Evolutionary conservation across 2,329 filamentous ascomycete species (phyloP).

Genomic region (Corynespora cassiicola): DNA sequence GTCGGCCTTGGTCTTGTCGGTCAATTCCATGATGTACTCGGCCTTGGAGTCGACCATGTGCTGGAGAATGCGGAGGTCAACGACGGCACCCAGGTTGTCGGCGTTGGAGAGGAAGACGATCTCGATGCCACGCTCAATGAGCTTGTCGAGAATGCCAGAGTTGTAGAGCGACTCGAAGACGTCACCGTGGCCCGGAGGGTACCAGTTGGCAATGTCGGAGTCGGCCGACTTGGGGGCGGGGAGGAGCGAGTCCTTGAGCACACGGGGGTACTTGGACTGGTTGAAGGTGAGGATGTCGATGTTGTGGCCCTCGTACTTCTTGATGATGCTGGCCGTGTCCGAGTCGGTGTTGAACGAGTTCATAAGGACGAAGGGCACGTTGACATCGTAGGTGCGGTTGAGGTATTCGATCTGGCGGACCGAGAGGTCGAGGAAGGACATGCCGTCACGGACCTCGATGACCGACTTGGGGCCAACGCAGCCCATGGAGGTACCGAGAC

Average conservation of each 20-base stretch:
- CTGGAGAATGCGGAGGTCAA: conserved; percentile 96
- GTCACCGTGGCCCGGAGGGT: conserved; percentile 98
- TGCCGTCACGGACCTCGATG: conserved; percentile 98
- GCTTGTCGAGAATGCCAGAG: conserved; percentile 96
- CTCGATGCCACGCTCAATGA: conserved; percentile 93
- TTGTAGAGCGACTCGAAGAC: conserved; percentile 99
- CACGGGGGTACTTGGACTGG: conserved; percentile 97
- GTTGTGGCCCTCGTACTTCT: conserved; percentile 99
- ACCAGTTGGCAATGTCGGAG: conserved; percentile 94
- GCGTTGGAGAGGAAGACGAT: conserved; percentile 99
- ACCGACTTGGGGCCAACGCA: conserved; percentile 99
- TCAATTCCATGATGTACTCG: conserved; percentile 99
- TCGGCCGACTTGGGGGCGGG: conserved; percentile 90
- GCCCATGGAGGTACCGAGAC: conserved; percentile 99
- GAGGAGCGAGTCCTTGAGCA: conserved; percentile 97
- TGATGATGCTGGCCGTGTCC: conserved; percentile 98
- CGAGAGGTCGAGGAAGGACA: conserved; percentile 99
- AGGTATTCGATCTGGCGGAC: conserved; percentile 99
- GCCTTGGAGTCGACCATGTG: conserved; percentile 98
- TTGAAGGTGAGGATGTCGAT: conserved; percentile 99
- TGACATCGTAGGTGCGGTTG: conserved; percentile 96
- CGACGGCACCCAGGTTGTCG: conserved; percentile 96
- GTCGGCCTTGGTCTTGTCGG: conserved; percentile 99
- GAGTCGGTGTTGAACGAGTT: conserved; percentile 99
- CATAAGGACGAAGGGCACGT: conserved; percentile 98